A percentile compares a stretch with the other conserved stretches of the same genome.
phyloP scores from a whole-genome alignment of 352 stramenopile species.

The Elongisporangium senticosum region DNA sequence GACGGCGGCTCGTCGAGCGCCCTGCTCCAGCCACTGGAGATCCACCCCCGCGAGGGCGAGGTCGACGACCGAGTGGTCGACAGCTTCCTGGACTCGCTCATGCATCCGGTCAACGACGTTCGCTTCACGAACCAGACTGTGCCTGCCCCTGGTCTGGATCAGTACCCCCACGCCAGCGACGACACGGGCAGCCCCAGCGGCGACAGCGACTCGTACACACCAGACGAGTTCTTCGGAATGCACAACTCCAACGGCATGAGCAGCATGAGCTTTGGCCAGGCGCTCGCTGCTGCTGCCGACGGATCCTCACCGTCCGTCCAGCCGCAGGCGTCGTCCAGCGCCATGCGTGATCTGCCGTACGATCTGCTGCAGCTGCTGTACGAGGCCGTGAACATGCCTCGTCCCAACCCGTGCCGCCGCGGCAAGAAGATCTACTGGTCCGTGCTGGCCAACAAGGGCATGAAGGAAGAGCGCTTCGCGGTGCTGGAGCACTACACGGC shows the following conservation, averaged over 20 bases:
- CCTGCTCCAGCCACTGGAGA: conserved; percentile 43
- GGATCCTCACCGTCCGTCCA: not conserved
- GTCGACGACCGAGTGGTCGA: conserved; percentile 49
- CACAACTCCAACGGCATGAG: not conserved
- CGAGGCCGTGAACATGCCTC: conserved; percentile 64
- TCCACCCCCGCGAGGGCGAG: conserved; percentile 22
- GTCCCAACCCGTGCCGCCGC: conserved; percentile 63
- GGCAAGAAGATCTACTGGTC: conserved; percentile 76
- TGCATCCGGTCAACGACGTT: conserved; percentile 13
- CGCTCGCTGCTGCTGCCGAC: conserved; percentile 1
- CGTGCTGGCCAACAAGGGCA: conserved; percentile 59
- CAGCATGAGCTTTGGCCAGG: conserved; percentile 21
- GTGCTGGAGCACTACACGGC: conserved; percentile 57
- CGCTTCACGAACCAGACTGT: not conserved
- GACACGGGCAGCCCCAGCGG: conserved; percentile 6
- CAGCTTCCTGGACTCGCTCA: conserved; percentile 52
- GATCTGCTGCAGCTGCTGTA: conserved; percentile 59
- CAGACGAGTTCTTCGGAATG: conserved; percentile 5
- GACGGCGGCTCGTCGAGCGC: conserved; percentile 12
- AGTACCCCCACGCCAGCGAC: conserved; percentile 5
- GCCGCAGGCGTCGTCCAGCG: conserved; percentile 14
- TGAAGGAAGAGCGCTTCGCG: conserved; percentile 58
- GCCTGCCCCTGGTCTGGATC: conserved; percentile 13
- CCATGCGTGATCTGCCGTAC: conserved; percentile 32
- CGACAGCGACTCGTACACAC: conserved; percentile 13